Percentiles rank a stretch among this genome's conserved stretches.
phyloP scores from a whole-genome alignment of 345 rosid genomes.

The Eucalyptus urophylla region DNA sequence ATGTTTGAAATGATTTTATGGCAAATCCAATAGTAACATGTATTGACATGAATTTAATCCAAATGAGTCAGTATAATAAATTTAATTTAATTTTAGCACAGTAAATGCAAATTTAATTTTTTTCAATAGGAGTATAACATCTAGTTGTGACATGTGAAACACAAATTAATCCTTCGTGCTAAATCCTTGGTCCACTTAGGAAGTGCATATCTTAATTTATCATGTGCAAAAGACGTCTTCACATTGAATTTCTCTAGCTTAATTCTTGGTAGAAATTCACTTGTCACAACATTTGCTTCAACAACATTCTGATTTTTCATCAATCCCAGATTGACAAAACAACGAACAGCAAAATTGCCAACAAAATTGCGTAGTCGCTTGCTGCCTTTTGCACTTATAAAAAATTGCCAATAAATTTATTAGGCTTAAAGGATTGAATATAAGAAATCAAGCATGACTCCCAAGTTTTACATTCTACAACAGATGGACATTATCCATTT shows the following conservation, averaged over 20 bases:
- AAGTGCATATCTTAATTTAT: background rate
- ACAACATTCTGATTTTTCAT: background rate
- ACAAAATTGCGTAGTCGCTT: background rate
- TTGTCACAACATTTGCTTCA: background rate
- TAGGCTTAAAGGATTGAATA: background rate
- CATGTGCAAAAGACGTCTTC: background rate
- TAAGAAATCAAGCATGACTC: background rate
- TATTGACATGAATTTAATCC: background rate
- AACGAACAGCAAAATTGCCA: background rate
- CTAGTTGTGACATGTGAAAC: background rate
- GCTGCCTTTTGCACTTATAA: background rate
- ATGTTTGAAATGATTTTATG: background rate
- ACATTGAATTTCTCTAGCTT: background rate
- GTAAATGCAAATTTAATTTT: background rate
- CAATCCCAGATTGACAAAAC: background rate
- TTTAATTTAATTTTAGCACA: background rate
- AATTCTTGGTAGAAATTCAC: background rate
- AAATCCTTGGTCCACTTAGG: background rate
- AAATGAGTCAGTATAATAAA: background rate
- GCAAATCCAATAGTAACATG: background rate
- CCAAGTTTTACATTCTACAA: background rate
- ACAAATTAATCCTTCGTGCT: background rate
- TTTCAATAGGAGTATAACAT: background rate
- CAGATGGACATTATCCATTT: background rate
- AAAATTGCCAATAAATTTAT: background rate